Evolutionary conservation across 768 basidiomycete genomes (phyloP).

Genomic region (Rhodocollybia butyracea): DNA sequence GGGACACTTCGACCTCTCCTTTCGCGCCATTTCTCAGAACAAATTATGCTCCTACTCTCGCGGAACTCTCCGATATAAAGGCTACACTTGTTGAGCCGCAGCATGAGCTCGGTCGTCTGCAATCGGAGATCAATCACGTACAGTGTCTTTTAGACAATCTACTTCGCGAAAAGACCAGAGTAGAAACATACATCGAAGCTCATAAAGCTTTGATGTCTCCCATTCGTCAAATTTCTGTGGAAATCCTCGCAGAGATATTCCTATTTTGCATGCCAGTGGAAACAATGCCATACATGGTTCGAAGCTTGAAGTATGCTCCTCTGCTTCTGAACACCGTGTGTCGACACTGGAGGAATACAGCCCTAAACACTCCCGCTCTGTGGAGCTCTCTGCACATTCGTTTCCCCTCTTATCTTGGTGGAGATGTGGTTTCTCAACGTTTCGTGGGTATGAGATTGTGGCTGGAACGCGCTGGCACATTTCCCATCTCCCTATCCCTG

Average conservation of each 20-base stretch:
- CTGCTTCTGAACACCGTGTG: conserved; percentile 23
- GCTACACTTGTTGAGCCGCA: too few relatives aligned
- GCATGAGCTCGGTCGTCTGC: background rate
- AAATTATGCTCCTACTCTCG: background rate
- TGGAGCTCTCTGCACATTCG: conserved; percentile 21
- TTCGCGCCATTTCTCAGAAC: background rate
- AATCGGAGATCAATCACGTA: background rate
- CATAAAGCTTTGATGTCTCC: conserved; percentile 21
- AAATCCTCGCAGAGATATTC: conserved; percentile 24
- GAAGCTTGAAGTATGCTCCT: conserved; percentile 16
- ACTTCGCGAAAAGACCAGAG: too few relatives aligned
- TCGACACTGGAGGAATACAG: too few relatives aligned
- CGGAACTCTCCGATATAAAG: background rate
- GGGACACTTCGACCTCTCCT: background rate
- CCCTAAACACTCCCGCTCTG: conserved; percentile 21
- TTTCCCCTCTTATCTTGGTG: background rate
- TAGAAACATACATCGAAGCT: conserved; percentile 9
- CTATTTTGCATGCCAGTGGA: conserved; percentile 19
- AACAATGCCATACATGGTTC: conserved; percentile 12
- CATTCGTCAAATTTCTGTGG: conserved; percentile 20
- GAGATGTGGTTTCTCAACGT: background rate
- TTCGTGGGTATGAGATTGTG: background rate
- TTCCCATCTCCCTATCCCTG: background rate
- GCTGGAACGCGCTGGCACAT: background rate
- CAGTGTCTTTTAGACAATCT: background rate